Evolutionary conservation across 345 rosid species (phyloP).

Genomic region (Dipteronia dyeriana): DNA sequence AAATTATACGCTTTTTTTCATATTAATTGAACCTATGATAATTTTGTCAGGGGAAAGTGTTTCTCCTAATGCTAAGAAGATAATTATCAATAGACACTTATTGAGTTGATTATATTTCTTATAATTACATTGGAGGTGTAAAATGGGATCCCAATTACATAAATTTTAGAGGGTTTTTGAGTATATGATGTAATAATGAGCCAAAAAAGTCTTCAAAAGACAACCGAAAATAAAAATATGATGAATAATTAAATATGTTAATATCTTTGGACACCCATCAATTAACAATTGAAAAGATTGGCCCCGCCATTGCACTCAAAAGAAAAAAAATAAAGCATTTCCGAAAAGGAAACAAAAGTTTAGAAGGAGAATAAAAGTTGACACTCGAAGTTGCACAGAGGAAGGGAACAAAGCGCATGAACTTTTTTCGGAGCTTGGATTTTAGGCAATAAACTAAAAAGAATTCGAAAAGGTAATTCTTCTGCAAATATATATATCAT

Average conservation of each 20-base stretch:
- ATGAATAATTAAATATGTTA: background rate
- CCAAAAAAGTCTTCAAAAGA: background rate
- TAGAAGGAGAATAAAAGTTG: constrained; percentile 33
- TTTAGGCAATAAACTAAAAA: constrained; percentile 2
- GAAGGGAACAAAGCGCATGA: constrained; percentile 36
- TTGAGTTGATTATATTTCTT: too few species aligned
- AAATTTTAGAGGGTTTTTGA: background rate
- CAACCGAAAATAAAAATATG: background rate
- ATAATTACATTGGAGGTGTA: too few species aligned
- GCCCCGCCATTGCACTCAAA: constrained; percentile 34
- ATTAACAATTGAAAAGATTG: constrained; percentile 6
- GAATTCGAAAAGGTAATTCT: constrained; percentile 9
- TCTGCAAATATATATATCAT: background rate
- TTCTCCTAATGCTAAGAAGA: too few species aligned
- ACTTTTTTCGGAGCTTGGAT: constrained; percentile 31
- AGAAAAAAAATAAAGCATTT: constrained; percentile 15
- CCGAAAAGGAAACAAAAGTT: constrained; percentile 29
- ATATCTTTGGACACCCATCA: background rate
- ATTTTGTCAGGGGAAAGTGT: too few species aligned
- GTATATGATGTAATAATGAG: background rate
- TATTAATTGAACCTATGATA: too few species aligned
- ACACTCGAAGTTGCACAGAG: constrained; percentile 29
- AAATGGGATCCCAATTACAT: too few species aligned
- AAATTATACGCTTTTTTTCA: too few species aligned
- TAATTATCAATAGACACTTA: too few species aligned